Conservation (phyloP, 768 basidiomycete species). For the Hericium alpestre region DNA sequence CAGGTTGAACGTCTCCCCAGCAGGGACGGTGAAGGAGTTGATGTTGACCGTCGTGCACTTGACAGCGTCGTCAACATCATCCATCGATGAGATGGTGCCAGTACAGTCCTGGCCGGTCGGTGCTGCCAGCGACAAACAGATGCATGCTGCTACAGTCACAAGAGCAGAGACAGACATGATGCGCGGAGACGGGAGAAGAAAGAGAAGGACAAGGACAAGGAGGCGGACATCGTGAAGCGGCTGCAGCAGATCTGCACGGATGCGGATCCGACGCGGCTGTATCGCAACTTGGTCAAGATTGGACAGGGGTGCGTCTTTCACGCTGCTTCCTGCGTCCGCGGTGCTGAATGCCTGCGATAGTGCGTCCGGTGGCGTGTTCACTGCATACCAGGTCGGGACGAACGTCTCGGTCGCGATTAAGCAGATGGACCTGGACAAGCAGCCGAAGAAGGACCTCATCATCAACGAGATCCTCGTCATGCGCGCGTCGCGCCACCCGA, state of each 20-base stretch:
- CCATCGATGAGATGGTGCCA: slow-evolving; percentile 44
- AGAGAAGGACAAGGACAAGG: slow-evolving; percentile 64
- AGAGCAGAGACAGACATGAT: not conserved
- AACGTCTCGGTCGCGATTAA: slow-evolving; percentile 96
- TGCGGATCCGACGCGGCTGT: slow-evolving; percentile 90
- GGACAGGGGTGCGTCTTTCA: slow-evolving; percentile 76
- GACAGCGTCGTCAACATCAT: slow-evolving; percentile 40
- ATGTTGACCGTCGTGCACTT: slow-evolving; percentile 50
- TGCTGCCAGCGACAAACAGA: not conserved
- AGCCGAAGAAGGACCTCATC: slow-evolving; percentile 98
- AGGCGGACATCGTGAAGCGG: slow-evolving; percentile 84
- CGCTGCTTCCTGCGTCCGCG: not conserved
- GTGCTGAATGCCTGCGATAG: slow-evolving; percentile 27
- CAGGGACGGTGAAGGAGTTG: slow-evolving; percentile 45
- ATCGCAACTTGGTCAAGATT: slow-evolving; percentile 90
- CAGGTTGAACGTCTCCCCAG: slow-evolving; percentile 39
- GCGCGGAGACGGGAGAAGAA: slow-evolving; percentile 82
- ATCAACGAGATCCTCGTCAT: slow-evolving; percentile 99
- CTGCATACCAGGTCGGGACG: slow-evolving; percentile 93
- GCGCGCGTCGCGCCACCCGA: slow-evolving; percentile 93
- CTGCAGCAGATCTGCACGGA: slow-evolving; percentile 93
- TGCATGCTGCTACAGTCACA: not conserved
- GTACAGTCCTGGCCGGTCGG: slow-evolving; percentile 33
- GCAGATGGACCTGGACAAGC: slow-evolving; percentile 99
- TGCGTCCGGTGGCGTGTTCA: slow-evolving; percentile 96